Base-by-base conservation (phyloP, 2,329 filamentous ascomycete genomes). In the Trichoderma koningiopsis region DNA sequence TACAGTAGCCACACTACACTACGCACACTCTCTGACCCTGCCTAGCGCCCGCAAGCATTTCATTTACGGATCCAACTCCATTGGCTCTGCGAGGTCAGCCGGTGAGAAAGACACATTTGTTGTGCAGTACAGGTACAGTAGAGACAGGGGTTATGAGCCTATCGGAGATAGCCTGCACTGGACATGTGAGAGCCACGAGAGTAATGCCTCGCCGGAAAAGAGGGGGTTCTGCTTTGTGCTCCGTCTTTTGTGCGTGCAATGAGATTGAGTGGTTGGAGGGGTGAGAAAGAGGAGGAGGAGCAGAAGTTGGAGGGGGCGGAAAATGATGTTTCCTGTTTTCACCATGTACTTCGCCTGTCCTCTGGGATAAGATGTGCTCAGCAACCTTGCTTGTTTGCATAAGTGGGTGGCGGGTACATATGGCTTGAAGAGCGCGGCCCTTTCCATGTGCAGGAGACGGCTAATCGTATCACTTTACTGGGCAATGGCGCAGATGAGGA, bases 151-250 rank as follows among this genome's bases (percentile, higher is more conserved):
- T 49, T 19, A 27, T 35, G 29, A 22, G 37, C 55, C 63, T 66
- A 66, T 66, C 63, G 53, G 63, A 66, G 63, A 66, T 55, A 52
- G 57, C 53, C 53, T 66, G 63, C n/a, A 10, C 63, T 66, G 49
- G 55, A 55, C 55, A 43, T 52, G 37, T 58, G 63, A 66, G 37
- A 24, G 19, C 53, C 29, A 47, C 35, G 53, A 57, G 35, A 52
- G 63, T 47, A 58, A 58, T 66, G 52, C 63, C n/a, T 43, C 24
- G 63, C 52, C 63, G 29, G 63, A 58, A 58, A 58, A 40, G 47
- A 33, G 49, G 53, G 53, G 55, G 8, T 57, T 37, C 22, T 37
- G 19, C 62, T 49, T n/a, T 55, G 55, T 49, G 43, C 53, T 52
- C 53, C 53, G 49, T 52, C 35, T 35, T 22, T 40, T 24, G 31